Base-by-base conservation (phyloP, 345 rosid genomes). In the Camelina neglecta region DNA sequence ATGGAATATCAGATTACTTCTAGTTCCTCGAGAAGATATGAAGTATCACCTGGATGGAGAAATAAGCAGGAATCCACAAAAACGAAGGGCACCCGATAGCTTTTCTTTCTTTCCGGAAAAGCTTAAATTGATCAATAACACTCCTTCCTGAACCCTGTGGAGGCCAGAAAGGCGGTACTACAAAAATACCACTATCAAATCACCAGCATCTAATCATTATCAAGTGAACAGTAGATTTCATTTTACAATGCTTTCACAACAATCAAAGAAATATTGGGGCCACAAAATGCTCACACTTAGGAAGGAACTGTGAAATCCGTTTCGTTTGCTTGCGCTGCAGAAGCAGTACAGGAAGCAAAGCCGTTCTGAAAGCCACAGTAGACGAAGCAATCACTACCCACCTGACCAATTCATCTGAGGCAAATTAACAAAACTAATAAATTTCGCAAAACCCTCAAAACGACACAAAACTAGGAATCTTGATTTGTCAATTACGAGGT, bases 141-240 rank as follows among this genome's bases (percentile, higher is more conserved):
- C 89, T 90, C 90, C 82, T 89, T 85, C 92, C 93, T 70, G 97
- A 95, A 73, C 81, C 79, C 69, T 87, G 85, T 65, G 96, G 96
- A 62, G 92, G 97, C 67, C 91, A 84, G 26, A 92, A 89, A 62
- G 91, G 83, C 56, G 97, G 97, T 90, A 92, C 98, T 90, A 76
- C 71, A 89, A 45, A 23, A 26, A 79, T 75, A 67, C 74, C 60
- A 64, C 63, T 24, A 78, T 24, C 57, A 44, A 31, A 16, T 11
- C 53, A 45, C 78, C 73, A 78, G 68, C 29, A 49, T 58, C 60
- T 31, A 15, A 16, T 9, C 53, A 58, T 7, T 9, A 60, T 6
- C 21, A 73, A 61, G 44, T 26, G 13, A 48, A 29, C 15, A 35
- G 0, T 6, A 35, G 38, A 35, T 6, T 35, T 35, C 38, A 35